These are phyloP conservation scores for Glycine soja DNA, from an alignment of 306 rosid species.

Conservation along the genomic window DNA sequence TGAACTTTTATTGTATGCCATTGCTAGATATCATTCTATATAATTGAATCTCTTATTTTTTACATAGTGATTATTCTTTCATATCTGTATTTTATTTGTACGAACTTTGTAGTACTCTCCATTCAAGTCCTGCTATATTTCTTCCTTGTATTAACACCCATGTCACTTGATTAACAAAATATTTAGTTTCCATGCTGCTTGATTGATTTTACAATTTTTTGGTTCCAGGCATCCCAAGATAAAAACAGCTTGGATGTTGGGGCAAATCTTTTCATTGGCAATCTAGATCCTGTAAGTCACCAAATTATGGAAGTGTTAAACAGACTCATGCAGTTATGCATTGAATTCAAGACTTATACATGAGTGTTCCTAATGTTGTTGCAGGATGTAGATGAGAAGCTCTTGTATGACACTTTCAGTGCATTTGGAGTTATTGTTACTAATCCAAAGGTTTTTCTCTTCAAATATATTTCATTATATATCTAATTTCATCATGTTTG, in stretches of 20 bases:
- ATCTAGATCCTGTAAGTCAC: slow-evolving; percentile 89
- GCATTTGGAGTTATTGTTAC: slow-evolving; percentile 99
- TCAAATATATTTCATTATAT: slow-evolving; percentile 21
- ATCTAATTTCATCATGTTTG: neutral
- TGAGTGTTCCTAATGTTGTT: slow-evolving; percentile 36
- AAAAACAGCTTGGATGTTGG: slow-evolving; percentile 98
- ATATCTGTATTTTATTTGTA: slow-evolving; percentile 18
- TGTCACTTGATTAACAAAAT: slow-evolving; percentile 26
- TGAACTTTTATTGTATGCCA: neutral
- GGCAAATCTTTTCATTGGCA: slow-evolving; percentile 96
- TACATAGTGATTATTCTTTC: neutral
- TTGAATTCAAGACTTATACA: slow-evolving; percentile 30
- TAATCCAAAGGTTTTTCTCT: slow-evolving; percentile 81
- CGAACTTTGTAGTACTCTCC: neutral
- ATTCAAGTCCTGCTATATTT: slow-evolving; percentile 17
- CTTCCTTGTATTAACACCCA: neutral
- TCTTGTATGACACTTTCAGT: slow-evolving; percentile 94
- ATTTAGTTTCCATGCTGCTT: slow-evolving; percentile 14
- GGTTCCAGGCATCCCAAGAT: slow-evolving; percentile 92
- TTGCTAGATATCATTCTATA: slow-evolving; percentile 17
- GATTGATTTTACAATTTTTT: slow-evolving; percentile 30
- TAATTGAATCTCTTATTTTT: slow-evolving; percentile 16
- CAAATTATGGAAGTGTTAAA: slow-evolving; percentile 18
- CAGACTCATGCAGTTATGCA: neutral
- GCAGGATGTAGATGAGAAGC: slow-evolving; percentile 99